Base-by-base conservation (phyloP, 371 early-diverging fungal species). In the Apophysomyces elegans region DNA sequence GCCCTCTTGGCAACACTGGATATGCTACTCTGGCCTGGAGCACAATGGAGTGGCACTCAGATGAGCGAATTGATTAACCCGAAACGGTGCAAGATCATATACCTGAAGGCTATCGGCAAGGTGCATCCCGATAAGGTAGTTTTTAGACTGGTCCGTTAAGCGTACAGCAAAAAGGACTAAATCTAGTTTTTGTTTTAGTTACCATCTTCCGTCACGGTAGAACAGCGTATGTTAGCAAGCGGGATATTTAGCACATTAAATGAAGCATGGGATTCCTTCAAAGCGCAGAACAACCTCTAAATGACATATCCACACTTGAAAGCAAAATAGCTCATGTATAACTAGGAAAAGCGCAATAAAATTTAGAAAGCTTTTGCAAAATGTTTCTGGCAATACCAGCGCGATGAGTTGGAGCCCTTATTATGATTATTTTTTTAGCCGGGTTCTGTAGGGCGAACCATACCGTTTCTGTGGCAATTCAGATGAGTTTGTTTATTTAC, bases 121-220 rank as follows among this genome's bases (percentile, higher is more conserved):
- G 86, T 98, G 18, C 99, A 99, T 76, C 98, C 99, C 0, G 99
- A 99, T 70, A 99, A 97, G 89, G 92, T 93, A 81, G 70, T 43
- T 16, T 9, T 50, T 50, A 1, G 47, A 12, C 9, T 11, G 7
- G n/a, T n/a, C 32, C 3, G 32, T 26, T 26, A 26, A 1, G 32
- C 32, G 32, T 26, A 26, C 32, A 26, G 32, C 3, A 26, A 26
- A 26, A 26, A 26, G 2, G 32, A 26, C 32, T 12, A 16, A 56
- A 14, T 41, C 18, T 16, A 8, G 26, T 47, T n/a, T 45, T 13
- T 61, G 2, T 59, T 38, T 5, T 75, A 88, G 88, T 69, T 88
- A 56, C 74, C 76, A 61, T 60, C 78, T 1, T 67, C 79, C 38
- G 77, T 86, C 1, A 90, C 94, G 6, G 82, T 93, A 12, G 92